Conservation (phyloP, 164 flowering plant genomes). For the Vitis cinerea region DNA sequence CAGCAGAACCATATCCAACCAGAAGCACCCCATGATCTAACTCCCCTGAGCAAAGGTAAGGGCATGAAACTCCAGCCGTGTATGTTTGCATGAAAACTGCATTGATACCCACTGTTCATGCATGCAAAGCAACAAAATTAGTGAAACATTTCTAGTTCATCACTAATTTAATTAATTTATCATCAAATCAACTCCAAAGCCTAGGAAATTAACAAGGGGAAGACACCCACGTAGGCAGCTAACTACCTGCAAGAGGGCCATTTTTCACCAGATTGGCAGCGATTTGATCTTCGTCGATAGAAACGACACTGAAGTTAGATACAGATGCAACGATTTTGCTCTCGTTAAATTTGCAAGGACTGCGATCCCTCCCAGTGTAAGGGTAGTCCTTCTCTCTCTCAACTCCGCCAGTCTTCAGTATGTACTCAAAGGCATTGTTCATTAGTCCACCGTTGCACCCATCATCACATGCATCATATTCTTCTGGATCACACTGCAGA, state of each 20-base stretch:
- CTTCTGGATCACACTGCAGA: conserved; percentile 60
- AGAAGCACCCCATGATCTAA: conserved; percentile 68
- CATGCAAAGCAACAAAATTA: conserved; percentile 4
- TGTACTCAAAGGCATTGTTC: conserved; percentile 57
- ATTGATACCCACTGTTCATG: conserved; percentile 64
- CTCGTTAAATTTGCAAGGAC: conserved; percentile 46
- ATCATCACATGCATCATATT: conserved; percentile 39
- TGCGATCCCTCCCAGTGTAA: conserved; percentile 43
- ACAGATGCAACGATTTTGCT: conserved; percentile 44
- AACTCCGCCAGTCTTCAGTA: conserved; percentile 52
- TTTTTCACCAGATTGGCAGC: conserved; percentile 49
- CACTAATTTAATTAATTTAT: background rate
- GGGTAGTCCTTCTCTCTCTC: conserved; percentile 51
- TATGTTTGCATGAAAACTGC: conserved; percentile 76
- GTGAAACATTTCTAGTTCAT: background rate
- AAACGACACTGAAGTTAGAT: conserved; percentile 43
- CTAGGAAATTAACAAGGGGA: background rate
- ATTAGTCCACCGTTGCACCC: conserved; percentile 61
- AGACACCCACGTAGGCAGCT: background rate
- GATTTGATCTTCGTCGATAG: conserved; percentile 46
- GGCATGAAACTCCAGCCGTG: conserved; percentile 69
- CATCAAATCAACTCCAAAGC: background rate
- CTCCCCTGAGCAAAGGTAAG: conserved; percentile 49
- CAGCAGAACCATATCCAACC: conserved; percentile 64
- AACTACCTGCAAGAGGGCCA: conserved; percentile 48